Conservation (phyloP, 306 rosid species). For the Cicer pinnatifidum region DNA sequence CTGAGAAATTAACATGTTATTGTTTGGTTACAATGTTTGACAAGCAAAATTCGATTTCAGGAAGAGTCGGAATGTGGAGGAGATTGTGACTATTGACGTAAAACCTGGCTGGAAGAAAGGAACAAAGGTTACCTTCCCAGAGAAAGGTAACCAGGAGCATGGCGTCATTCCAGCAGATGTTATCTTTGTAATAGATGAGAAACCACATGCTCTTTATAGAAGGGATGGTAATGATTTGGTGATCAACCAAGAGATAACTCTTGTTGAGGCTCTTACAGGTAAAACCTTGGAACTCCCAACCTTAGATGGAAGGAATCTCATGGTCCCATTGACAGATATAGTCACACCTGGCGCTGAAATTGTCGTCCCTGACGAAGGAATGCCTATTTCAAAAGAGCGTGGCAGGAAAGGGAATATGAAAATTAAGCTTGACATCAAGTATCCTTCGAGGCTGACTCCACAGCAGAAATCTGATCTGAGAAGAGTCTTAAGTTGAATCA, state of each 20-base stretch:
- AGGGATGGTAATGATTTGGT: conserved; percentile 89
- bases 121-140: conserved; percentile 85
- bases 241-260: conserved; percentile 77
- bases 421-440: conserved; percentile 77
- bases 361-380: conserved; percentile 78
- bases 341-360: conserved; percentile 76
- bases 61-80: conserved; percentile 64
- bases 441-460: conserved; percentile 73
- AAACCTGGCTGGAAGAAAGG: conserved; percentile 99
- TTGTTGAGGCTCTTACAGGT: conserved; percentile 88
- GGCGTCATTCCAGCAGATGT: conserved; percentile 87
- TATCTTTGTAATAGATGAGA: conserved; percentile 84
- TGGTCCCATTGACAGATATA: conserved; percentile 64
- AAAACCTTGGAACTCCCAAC: conserved; percentile 70
- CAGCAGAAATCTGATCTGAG: conserved; percentile 87
- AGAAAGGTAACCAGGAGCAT: conserved; percentile 90
- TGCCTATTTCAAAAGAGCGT: conserved; percentile 90
- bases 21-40: conserved; percentile 44
- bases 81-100: conserved; percentile 86
- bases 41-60: conserved; percentile 58
- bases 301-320: conserved; percentile 77
- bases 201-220: conserved; percentile 77
- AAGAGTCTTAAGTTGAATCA: conserved; percentile 75
- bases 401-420: conserved; percentile 88
- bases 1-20: neutral